Evolutionary conservation across 805 yeast genomes (phyloP), one percentile per base, ranked within the genome.

Genomic region (Tetrapisispora phaffii): DNA sequence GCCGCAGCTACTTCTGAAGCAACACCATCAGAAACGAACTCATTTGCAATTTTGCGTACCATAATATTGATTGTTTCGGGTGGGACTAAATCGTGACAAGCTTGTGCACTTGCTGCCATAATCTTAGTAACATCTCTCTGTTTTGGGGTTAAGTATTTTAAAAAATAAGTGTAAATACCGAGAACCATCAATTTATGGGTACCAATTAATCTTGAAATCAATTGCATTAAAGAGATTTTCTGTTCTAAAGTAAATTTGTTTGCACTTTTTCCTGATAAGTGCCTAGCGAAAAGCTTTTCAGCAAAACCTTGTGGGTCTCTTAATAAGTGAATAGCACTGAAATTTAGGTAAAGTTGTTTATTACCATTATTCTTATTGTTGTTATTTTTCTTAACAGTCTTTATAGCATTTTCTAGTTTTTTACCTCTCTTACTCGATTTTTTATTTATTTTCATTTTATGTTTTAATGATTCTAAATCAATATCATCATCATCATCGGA

Each of bases 251-350:
- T 81, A 56, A 85, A 83, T 56, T 76, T 79, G 62, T 81, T 82
- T 19, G 79, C 70, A 48, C 75, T 79, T 55, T 83, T 82, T 35
- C 83, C 77, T 41, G 82, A 74, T 48, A 90, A 67, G 58, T 88
- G 95, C 37, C 71, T 76, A 24, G 76, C 74, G 58, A 80, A 93
- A 45, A 93, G 69, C 47, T 72, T 76, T 52, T 93, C 98, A 7
- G 97, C 96, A 67, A 93, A 93, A 4, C 96, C 96, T 64, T 93
- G 99, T 9, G 99, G 98, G 62, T 93, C 98, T 62, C 97, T 78
- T 44, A 93, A 73, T 47, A 93, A 68, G 65, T 93, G 99, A 44
- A 93, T 81, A 29, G 98, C 99, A 42, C 95, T 82, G 68, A 93
- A 93, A 61, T 93, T 93, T 56, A 93, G 73, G 54, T 79, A 88